Evolutionary conservation across 2,329 filamentous ascomycete genomes (phyloP).

Genomic region (Colletotrichum liriopes): DNA sequence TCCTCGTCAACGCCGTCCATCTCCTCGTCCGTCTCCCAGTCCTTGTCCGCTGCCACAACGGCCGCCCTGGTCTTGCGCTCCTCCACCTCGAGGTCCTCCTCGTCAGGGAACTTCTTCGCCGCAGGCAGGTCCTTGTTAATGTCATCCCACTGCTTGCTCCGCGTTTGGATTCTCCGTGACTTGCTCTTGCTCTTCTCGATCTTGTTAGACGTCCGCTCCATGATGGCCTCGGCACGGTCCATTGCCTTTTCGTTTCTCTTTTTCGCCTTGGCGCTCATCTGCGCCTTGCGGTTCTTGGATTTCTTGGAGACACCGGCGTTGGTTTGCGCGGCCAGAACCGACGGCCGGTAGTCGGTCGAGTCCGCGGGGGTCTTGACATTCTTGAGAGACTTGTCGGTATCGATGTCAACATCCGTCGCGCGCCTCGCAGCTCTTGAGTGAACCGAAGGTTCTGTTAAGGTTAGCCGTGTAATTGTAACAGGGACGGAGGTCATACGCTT

Average conservation of each 20-base stretch:
- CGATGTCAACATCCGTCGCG: slow-evolving; percentile 78
- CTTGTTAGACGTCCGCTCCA: slow-evolving; percentile 72
- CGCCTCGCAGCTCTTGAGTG: slow-evolving; percentile 84
- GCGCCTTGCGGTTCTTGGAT: slow-evolving; percentile 70
- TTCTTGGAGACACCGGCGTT: slow-evolving; percentile 79
- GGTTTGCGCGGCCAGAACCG: slow-evolving; percentile 79
- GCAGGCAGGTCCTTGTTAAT: slow-evolving; percentile 61
- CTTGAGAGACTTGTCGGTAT: slow-evolving; percentile 81
- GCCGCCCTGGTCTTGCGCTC: slow-evolving; percentile 41
- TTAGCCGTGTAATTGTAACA: slow-evolving; percentile 26
- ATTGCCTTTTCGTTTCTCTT: slow-evolving; percentile 70
- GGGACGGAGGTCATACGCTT: slow-evolving; percentile 45
- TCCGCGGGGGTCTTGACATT: slow-evolving; percentile 67
- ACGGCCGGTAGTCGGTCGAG: slow-evolving; percentile 68
- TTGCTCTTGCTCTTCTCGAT: slow-evolving; percentile 69
- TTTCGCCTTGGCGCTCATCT: slow-evolving; percentile 69
- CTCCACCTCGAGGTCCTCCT: slow-evolving; percentile 47
- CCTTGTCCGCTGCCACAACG: slow-evolving; percentile 45
- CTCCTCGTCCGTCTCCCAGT: slow-evolving; percentile 54
- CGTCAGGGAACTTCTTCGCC: slow-evolving; percentile 40
- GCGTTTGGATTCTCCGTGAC: slow-evolving; percentile 62
- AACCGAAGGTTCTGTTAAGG: slow-evolving; percentile 69
- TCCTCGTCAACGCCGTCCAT: slow-evolving; percentile 49
- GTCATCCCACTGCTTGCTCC: slow-evolving; percentile 72
- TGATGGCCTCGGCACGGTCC: slow-evolving; percentile 72